These are phyloP conservation scores for Urtica urens DNA, from an alignment of 306 rosid genomes.

Conservation along the genomic window DNA sequence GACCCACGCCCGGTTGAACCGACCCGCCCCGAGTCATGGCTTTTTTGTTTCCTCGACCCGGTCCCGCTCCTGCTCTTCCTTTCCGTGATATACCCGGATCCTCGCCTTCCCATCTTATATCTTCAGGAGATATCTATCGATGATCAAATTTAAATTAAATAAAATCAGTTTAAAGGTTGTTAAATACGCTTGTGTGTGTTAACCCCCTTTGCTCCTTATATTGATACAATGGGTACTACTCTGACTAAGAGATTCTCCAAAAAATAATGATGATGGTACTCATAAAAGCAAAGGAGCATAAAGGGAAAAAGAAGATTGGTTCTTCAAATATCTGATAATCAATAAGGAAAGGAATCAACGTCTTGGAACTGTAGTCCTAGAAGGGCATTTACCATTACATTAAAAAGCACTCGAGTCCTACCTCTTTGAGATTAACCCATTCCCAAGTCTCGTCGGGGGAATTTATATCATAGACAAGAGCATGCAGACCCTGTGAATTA, in stretches of 20 bases:
- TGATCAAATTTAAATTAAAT: too few species aligned
- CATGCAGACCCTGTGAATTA: slow-evolving; percentile 40
- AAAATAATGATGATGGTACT: too few species aligned
- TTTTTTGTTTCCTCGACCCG: slow-evolving; percentile 59
- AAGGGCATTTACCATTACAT: not conserved
- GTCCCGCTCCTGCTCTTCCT: slow-evolving; percentile 44
- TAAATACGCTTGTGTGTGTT: too few species aligned
- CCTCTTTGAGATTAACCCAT: slow-evolving; percentile 54
- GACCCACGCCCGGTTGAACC: slow-evolving; percentile 47
- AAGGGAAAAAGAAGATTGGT: not conserved
- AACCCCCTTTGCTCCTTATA: too few species aligned
- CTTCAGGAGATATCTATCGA: slow-evolving; percentile 61
- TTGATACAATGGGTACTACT: too few species aligned
- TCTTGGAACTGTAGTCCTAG: not conserved
- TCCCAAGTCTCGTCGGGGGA: slow-evolving; percentile 47
- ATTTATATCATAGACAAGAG: slow-evolving; percentile 44
- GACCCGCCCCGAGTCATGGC: slow-evolving; percentile 50
- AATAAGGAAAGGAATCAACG: not conserved
- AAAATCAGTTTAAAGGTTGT: too few species aligned
- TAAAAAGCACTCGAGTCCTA: slow-evolving; percentile 7
- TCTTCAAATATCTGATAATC: not conserved
- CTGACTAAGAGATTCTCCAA: too few species aligned
- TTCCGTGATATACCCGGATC: slow-evolving; percentile 42
- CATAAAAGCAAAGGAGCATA: not conserved
- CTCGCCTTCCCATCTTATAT: slow-evolving; percentile 69